A percentile compares a stretch with the other conserved stretches of the same genome.
Evolutionary conservation across 768 basidiomycete genomes (phyloP).

Genomic region (Thelephora aurantiotincta): DNA sequence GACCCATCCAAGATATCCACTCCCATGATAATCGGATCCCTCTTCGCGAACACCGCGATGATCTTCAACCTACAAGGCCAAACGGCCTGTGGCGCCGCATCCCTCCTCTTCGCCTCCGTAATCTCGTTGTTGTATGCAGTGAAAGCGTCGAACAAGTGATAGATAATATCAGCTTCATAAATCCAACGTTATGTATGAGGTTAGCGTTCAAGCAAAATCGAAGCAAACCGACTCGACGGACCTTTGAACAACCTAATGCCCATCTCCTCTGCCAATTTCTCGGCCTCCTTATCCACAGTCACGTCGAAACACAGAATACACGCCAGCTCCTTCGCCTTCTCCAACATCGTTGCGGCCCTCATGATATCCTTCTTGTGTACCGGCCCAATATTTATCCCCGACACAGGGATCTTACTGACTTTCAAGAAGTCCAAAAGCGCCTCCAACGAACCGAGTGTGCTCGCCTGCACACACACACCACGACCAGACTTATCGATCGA

Average conservation of each 20-base stretch:
- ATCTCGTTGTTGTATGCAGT: constrained; percentile 89
- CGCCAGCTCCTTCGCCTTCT: constrained; percentile 89
- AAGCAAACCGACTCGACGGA: constrained; percentile 19
- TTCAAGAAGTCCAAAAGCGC: constrained; percentile 94
- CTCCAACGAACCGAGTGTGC: constrained; percentile 92
- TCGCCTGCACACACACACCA: constrained; percentile 95
- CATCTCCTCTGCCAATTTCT: constrained; percentile 83
- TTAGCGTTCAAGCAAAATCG: neutral
- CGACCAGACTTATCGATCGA: constrained; percentile 92
- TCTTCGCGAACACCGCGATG: constrained; percentile 90
- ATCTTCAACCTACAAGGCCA: constrained; percentile 93
- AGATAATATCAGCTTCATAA: constrained; percentile 85
- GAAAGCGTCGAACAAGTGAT: constrained; percentile 95
- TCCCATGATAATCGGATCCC: constrained; percentile 94
- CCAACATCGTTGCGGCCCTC: constrained; percentile 86
- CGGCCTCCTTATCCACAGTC: constrained; percentile 83
- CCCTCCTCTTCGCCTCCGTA: constrained; percentile 78
- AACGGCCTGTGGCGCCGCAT: constrained; percentile 88
- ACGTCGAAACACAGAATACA: constrained; percentile 97
- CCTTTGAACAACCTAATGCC: constrained; percentile 92
- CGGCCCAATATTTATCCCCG: constrained; percentile 94
- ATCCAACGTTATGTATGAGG: neutral
- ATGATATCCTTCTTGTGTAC: constrained; percentile 93
- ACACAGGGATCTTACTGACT: constrained; percentile 91
- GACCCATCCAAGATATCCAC: constrained; percentile 93